A percentile compares a stretch with the other conserved stretches of the same genome.
Conservation (phyloP, 768 basidiomycete species). For the Tulasnella sp. region DNA sequence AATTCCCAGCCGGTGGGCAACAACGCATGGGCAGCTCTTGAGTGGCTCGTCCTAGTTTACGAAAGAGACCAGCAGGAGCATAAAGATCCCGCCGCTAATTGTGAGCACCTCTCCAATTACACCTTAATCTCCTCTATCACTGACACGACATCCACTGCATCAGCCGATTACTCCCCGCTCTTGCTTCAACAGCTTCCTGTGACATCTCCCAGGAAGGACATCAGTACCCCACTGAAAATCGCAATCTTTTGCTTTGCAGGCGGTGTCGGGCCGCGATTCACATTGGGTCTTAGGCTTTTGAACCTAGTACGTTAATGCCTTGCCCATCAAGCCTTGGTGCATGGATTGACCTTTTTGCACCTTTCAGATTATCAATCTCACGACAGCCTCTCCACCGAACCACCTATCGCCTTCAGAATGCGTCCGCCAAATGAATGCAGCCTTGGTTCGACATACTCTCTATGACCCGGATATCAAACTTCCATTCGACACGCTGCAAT, state of each 20-base stretch:
- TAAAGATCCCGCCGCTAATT: background rate
- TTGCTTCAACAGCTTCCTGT: background rate
- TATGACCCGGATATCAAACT: background rate
- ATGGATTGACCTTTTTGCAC: background rate
- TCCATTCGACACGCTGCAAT: background rate
- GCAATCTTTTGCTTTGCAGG: background rate
- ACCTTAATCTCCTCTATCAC: background rate
- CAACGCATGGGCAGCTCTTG: constrained; percentile 1
- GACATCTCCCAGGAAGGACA: background rate
- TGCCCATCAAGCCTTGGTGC: background rate
- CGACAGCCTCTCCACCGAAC: background rate
- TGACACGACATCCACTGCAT: background rate
- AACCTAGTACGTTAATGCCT: background rate
- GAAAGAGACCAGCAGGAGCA: background rate
- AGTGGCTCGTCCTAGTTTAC: background rate
- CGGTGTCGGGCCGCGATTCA: background rate
- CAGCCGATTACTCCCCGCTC: background rate
- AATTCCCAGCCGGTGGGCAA: background rate
- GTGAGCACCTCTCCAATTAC: background rate
- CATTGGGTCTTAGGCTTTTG: background rate
- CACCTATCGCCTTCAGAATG: background rate
- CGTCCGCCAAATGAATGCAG: background rate
- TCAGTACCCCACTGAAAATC: background rate
- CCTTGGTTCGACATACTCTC: background rate
- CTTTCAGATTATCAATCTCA: background rate